These are phyloP conservation scores for Onygenales sp. DNA, from an alignment of 2,329 filamentous ascomycete species.

Conservation along the genomic window DNA sequence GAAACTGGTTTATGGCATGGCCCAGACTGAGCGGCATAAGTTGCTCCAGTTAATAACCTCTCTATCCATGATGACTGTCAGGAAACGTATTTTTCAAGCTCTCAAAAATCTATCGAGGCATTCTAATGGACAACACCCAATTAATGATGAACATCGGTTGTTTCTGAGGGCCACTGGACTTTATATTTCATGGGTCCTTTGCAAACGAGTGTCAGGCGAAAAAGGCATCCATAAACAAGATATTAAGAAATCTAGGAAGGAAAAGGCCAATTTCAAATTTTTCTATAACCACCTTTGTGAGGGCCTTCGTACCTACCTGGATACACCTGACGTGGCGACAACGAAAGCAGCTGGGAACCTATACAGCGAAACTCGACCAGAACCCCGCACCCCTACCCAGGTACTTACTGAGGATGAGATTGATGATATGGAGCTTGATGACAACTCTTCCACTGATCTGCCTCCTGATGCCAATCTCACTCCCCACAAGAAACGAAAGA, in stretches of 20 bases:
- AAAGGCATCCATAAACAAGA: constrained; percentile 14
- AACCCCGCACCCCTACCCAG: neutral
- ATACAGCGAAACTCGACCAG: neutral
- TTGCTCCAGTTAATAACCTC: constrained; percentile 10
- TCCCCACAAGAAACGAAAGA: constrained; percentile 40
- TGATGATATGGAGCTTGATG: constrained; percentile 5
- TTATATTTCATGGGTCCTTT: constrained; percentile 25
- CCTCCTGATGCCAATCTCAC: constrained; percentile 21
- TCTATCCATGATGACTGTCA: neutral
- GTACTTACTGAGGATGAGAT: constrained; percentile 6
- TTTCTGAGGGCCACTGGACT: constrained; percentile 18
- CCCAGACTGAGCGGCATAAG: constrained; percentile 12
- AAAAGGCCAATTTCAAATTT: constrained; percentile 16
- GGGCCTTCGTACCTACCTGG: constrained; percentile 13
- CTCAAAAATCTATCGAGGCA: neutral
- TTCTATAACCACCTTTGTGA: constrained; percentile 23
- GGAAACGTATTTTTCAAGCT: neutral
- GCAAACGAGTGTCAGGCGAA: constrained; percentile 10
- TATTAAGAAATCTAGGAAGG: constrained; percentile 16
- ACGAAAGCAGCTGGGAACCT: neutral
- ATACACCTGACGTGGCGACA: constrained; percentile 6
- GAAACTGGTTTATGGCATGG: constrained; percentile 18
- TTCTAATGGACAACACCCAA: neutral
- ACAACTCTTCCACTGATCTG: constrained; percentile 9
- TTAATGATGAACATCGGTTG: neutral